A percentile compares a stretch with the other conserved stretches of the same genome.
Evolutionary conservation across 306 rosid species (phyloP).

Genomic region (Prunus kanzakura): DNA sequence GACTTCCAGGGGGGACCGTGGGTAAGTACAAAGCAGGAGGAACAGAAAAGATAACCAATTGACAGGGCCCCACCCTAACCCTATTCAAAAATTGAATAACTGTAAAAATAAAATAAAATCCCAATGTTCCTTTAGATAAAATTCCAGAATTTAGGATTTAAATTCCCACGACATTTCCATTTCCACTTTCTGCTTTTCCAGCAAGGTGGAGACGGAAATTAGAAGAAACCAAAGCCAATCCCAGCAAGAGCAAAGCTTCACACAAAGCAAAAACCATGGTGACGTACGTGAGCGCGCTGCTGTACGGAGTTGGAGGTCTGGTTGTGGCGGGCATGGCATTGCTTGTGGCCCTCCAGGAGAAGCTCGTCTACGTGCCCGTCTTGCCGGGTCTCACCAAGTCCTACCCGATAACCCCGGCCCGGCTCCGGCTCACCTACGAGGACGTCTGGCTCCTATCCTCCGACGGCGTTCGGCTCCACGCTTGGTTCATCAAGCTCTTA

Average conservation of each 20-base stretch:
- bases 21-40: not conserved
- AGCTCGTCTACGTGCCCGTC: constrained; percentile 87
- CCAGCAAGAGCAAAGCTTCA: not conserved
- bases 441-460: constrained; percentile 87
- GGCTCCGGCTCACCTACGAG: constrained; percentile 77
- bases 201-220: not conserved
- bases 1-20: no score
- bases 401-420: constrained; percentile 73
- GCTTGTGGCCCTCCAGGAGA: constrained; percentile 89
- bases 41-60: not conserved
- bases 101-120: not conserved
- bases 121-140: not conserved
- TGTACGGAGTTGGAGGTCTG: constrained; percentile 90
- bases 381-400: constrained; percentile 88
- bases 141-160: not conserved
- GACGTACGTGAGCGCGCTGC: constrained; percentile 53
- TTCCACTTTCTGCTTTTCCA: constrained; percentile 13
- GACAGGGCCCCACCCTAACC: not conserved
- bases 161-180: not conserved
- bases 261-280: constrained; percentile 45
- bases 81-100: not conserved
- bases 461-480: constrained; percentile 91
- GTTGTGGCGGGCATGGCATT: constrained; percentile 88
- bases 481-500: constrained; percentile 97
- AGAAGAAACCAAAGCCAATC: not conserved